A percentile compares a stretch with the other conserved stretches of the same genome.
phyloP scores from a whole-genome alignment of 371 early-diverging fungal species.

The Mortierella sp. region DNA sequence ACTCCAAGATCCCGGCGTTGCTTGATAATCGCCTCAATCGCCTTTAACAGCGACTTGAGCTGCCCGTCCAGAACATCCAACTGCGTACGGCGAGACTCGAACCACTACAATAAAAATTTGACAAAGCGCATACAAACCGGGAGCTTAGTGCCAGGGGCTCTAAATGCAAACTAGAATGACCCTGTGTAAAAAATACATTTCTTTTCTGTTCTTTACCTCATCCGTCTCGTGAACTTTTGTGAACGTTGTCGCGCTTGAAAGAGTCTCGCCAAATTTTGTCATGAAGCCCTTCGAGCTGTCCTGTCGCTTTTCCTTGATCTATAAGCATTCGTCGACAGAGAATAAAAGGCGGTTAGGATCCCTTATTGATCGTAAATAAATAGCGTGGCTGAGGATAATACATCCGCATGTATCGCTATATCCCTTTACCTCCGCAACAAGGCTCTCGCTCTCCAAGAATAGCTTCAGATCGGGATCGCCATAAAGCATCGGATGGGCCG shows the following conservation, averaged over 20 bases:
- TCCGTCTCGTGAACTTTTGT: constrained; percentile 69
- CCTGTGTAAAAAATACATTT: background rate
- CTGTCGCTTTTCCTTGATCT: constrained; percentile 63
- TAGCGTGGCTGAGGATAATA: background rate
- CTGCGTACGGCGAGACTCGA: constrained; percentile 82
- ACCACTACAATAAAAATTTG: constrained; percentile 66
- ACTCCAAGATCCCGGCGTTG: constrained; percentile 87
- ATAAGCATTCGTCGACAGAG: background rate
- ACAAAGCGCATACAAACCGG: background rate
- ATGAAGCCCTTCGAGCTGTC: constrained; percentile 68
- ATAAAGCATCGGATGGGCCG: constrained; percentile 87
- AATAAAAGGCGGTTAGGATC: background rate
- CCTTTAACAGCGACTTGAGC: constrained; percentile 84
- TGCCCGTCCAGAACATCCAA: constrained; percentile 89
- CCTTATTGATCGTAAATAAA: background rate
- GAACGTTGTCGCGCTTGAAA: constrained; percentile 62
- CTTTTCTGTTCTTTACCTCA: constrained; percentile 45
- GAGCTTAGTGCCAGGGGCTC: background rate
- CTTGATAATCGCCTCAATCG: constrained; percentile 84
- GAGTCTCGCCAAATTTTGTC: constrained; percentile 66
- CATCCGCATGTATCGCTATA: background rate
- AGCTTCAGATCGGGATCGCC: constrained; percentile 86
- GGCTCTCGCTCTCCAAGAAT: constrained; percentile 92
- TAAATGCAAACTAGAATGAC: background rate
- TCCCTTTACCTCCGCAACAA: constrained; percentile 73